Evolutionary conservation across 148 eudicot species (phyloP), one percentile per base, ranked within the genome.

Genomic region (Amaranthus palmeri): DNA sequence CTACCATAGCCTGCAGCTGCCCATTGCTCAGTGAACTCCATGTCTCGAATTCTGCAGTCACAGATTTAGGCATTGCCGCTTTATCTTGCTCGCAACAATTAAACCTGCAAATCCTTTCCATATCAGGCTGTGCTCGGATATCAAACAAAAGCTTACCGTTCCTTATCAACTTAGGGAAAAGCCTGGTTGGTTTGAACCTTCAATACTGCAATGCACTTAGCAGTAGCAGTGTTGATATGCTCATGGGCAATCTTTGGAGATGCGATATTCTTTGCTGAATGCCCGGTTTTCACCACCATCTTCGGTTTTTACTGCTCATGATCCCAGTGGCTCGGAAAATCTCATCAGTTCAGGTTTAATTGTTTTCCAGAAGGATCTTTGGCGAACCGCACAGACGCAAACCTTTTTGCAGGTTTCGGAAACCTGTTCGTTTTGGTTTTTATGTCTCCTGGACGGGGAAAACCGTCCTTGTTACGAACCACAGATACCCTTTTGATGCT

Each of bases 171-270:
- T 46, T 95, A 67, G 99, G 97, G 10, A 69, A 74, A 73, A 84
- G 74, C 41, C 82, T 95, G 46, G 65, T 80, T n/a, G 99, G 97
- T 17, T 76, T 95, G 75, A 91, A 91, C 77, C 82, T 95, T 46
- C 83, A 87, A 70, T 78, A 85, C 67, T 95, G 99, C 89, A 81
- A 73, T 74, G 83, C 88, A 69, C 85, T 95, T 67, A 88, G 89
- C 86, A 73, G 77, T 76, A 78, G 65, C 42, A 53, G 57, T 43
- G 71, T 95, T 13, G 89, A 84, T 78, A 36, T 56, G 61, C 91
- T 95, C 36, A 62, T 72, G 15, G 93, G 85, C 60, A 82, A 69
- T 67, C 81, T 95, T 75, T 86, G 92, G 92, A 85, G 81, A 62
- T 95, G 99, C 42, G 93, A 90, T 70, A 88, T 92, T 46, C 90